A percentile compares a stretch with the other conserved stretches of the same genome.
These are phyloP conservation scores for Ascochyta fabae DNA, from an alignment of 2,329 filamentous ascomycete species.

Conservation along the genomic window DNA sequence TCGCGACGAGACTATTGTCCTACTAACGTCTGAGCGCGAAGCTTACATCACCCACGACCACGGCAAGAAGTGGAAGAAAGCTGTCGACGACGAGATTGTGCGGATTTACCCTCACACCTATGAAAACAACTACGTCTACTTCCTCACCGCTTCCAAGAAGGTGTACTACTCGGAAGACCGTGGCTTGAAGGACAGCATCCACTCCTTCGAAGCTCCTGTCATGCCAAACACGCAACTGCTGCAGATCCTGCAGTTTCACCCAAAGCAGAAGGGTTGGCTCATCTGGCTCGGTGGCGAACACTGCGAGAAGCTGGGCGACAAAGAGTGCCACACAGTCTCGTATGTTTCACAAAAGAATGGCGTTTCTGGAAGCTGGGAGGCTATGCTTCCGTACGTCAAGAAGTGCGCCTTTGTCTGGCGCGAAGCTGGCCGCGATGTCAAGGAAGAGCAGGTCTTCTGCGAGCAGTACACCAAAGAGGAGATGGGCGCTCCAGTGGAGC, in stretches of 20 bases:
- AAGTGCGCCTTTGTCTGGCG: conserved; percentile 87
- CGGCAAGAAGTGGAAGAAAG: conserved; percentile 83
- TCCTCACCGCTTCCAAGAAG: conserved; percentile 72
- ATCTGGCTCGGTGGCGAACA: conserved; percentile 81
- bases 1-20: conserved; percentile 75
- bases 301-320: conserved; percentile 63
- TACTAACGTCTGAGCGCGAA: conserved; percentile 64
- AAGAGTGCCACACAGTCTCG: conserved; percentile 73
- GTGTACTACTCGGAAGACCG: conserved; percentile 85
- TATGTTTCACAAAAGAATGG: conserved; percentile 82
- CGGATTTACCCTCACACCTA: conserved; percentile 79
- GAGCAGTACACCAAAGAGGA: conserved; percentile 69
- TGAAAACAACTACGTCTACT: conserved; percentile 85
- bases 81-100: conserved; percentile 72
- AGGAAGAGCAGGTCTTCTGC: conserved; percentile 69
- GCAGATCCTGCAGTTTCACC: conserved; percentile 78
- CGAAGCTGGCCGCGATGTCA: conserved; percentile 60
- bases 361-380: conserved; percentile 68
- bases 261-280: conserved; percentile 80
- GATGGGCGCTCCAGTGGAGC: conserved; percentile 66
- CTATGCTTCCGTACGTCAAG: conserved; percentile 73
- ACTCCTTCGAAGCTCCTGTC: conserved; percentile 74
- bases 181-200: conserved; percentile 67
- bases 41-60: conserved; percentile 83
- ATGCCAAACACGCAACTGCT: conserved; percentile 59